phyloP scores from a whole-genome alignment of 768 basidiomycete species.

The Artomyces pyxidatus region DNA sequence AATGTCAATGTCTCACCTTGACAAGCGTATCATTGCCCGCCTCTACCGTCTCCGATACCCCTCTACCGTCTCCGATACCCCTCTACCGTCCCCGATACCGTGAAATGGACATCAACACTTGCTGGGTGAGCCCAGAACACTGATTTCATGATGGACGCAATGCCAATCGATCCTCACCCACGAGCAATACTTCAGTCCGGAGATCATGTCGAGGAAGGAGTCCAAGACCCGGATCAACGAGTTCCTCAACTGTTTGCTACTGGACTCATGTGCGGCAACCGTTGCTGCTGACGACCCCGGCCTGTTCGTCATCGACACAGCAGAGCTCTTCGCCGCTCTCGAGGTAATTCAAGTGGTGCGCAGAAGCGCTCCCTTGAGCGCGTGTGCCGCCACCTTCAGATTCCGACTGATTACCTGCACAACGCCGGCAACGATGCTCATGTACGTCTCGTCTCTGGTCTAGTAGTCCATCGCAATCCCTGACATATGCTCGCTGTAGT shows the following conservation, averaged over 20 bases:
- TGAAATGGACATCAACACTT: too few species aligned
- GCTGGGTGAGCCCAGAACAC: too few species aligned
- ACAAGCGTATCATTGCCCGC: too few species aligned
- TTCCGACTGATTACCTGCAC: slow-evolving; percentile 52
- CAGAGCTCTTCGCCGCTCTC: slow-evolving; percentile 67
- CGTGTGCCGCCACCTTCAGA: slow-evolving; percentile 54
- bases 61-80: too few species aligned
- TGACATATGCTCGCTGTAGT: slow-evolving; percentile 33
- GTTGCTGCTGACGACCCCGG: slow-evolving; percentile 36
- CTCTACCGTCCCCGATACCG: too few species aligned
- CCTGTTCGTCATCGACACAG: slow-evolving; percentile 63
- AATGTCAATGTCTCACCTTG: too few species aligned
- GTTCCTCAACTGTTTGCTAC: slow-evolving; percentile 42
- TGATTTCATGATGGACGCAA: too few species aligned
- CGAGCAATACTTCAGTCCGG: too few species aligned
- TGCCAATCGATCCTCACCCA: too few species aligned
- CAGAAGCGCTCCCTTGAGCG: slow-evolving; percentile 51
- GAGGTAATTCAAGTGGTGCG: slow-evolving; percentile 49
- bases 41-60: too few species aligned
- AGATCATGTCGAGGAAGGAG: slow-evolving; percentile 38
- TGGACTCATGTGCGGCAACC: slow-evolving; percentile 30
- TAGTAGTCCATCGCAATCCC: too few species aligned
- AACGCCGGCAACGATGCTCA: slow-evolving; percentile 87
- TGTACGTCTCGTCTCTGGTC: slow-evolving; percentile 35
- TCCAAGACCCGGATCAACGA: slow-evolving; percentile 46